phyloP scores from a whole-genome alignment of 106 monocot genomes.

The Chionographis japonica region DNA sequence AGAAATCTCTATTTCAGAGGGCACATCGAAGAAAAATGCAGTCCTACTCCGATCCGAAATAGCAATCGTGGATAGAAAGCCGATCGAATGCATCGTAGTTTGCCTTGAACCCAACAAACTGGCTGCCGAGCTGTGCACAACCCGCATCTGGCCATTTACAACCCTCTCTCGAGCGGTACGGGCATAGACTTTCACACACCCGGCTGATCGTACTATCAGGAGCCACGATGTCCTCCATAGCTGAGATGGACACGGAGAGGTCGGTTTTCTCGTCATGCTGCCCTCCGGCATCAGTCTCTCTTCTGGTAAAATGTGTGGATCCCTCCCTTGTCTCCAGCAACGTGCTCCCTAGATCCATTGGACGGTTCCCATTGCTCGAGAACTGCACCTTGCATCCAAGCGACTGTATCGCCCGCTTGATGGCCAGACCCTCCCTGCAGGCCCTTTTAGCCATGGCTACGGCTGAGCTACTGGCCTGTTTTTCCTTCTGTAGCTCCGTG shows the following conservation, averaged over 20 bases:
- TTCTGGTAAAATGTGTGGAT: conserved; percentile 9
- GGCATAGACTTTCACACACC: conserved; percentile 72
- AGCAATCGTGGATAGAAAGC: conserved; percentile 72
- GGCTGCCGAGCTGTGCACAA: conserved; percentile 78
- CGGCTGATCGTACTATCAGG: conserved; percentile 26
- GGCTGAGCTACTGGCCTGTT: conserved; percentile 34
- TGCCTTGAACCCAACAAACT: conserved; percentile 86
- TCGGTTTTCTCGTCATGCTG: conserved; percentile 32
- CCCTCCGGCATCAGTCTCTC: conserved; percentile 13
- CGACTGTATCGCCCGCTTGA: conserved; percentile 77
- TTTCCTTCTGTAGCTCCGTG: conserved; percentile 68
- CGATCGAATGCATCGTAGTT: conserved; percentile 91
- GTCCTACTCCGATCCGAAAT: conserved; percentile 66
- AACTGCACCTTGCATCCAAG: conserved; percentile 85
- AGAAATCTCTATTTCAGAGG: too few species aligned
- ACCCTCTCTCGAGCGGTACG: conserved; percentile 70
- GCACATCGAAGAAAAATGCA: too few species aligned
- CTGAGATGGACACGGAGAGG: conserved; percentile 63
- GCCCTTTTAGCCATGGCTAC: conserved; percentile 40
- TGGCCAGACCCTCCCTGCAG: conserved; percentile 55
- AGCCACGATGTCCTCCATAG: conserved; percentile 45
- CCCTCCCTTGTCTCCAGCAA: conserved; percentile 13
- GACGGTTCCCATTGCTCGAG: conserved; percentile 27
- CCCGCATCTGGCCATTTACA: conserved; percentile 90
- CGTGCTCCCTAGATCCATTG: conserved; percentile 11